Base-by-base conservation (phyloP, 192 early-diverging fungal genomes). In the Thamnidium elegans region DNA sequence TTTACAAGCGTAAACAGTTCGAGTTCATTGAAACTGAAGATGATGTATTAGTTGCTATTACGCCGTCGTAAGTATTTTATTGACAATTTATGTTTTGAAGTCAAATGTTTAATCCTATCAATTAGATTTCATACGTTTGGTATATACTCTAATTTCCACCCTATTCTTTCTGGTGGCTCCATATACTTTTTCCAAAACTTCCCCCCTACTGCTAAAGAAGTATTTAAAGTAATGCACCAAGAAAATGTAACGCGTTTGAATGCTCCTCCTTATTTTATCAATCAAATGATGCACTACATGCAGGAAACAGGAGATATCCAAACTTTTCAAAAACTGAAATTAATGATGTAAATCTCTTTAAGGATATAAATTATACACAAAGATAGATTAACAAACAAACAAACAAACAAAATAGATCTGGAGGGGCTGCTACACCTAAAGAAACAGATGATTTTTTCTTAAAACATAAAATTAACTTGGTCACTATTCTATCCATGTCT, bases 71-170 rank as follows among this genome's bases (percentile, higher is more conserved):
- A 52, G 50, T 21, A 21, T 20, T 39, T 39, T 26, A 26, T 26
- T 26, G 26, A 26, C 26, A 26, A 26, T 26, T 26, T 26, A 26
- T 0, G n/a, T 21, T 26, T 23, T 53, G 9, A n/a, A 23, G 1
- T 21, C 50, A 58, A 39, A 19, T 42, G 10, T 13, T 44, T 26
- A 26, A 26, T 53, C 23, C 3, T 53, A 13, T 4, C 19, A 19
- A 15, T 61, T 19, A 61, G 59, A 14, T 61, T 61, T 23, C 59
- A 61, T 17, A 26, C 44, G 4, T 46, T 20, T n/a, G 59, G 59
- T 46, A 14, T 47, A 23, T 45, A 17, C 3, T 11, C 30, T 3
- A 23, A 14, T 23, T 61, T 61, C 23, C 19, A 23, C 31, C 10
- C 26, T 14, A 31, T 61, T 19, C 0, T 14, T 61, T 32, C 34